Conservation (phyloP, 2,329 filamentous ascomycete species). For the Ascochyta clinopodiicola region DNA sequence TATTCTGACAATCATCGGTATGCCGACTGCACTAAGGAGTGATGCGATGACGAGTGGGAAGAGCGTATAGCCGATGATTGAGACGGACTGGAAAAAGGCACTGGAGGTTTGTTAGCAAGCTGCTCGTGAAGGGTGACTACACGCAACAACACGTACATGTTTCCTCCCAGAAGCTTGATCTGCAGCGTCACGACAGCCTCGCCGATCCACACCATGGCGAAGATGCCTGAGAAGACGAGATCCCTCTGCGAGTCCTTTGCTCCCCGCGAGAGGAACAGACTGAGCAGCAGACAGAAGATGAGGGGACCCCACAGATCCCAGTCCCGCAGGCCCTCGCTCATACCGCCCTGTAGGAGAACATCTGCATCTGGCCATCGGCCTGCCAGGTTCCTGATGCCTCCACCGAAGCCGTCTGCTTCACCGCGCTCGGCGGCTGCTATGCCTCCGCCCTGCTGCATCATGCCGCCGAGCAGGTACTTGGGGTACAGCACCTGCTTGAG, state of each 20-base stretch:
- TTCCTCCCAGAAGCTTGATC: constrained; percentile 94
- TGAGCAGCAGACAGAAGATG: constrained; percentile 89
- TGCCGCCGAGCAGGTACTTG: constrained; percentile 82
- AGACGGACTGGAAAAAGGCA: constrained; percentile 96
- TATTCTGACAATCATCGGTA: constrained; percentile 82
- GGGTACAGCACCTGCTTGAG: constrained; percentile 97
- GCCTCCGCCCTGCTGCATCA: constrained; percentile 65
- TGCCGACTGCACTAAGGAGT: constrained; percentile 80
- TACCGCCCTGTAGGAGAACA: constrained; percentile 69
- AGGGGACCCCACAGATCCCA: constrained; percentile 99
- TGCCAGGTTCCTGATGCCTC: constrained; percentile 60
- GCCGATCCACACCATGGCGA: constrained; percentile 95
- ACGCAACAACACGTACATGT: constrained; percentile 74
- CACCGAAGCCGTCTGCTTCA: constrained; percentile 54
- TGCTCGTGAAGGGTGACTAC: neutral
- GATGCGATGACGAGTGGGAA: constrained; percentile 96
- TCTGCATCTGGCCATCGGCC: constrained; percentile 73
- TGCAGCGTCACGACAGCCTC: constrained; percentile 97
- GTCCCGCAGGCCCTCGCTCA: constrained; percentile 89
- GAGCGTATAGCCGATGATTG: constrained; percentile 97
- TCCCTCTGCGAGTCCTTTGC: constrained; percentile 82
- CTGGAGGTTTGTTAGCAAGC: constrained; percentile 58
- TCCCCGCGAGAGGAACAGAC: constrained; percentile 83
- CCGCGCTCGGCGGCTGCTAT: constrained; percentile 64
- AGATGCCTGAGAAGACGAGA: constrained; percentile 92